Evolutionary conservation across 371 early-diverging fungal species (phyloP), one percentile per base, ranked within the genome.

Genomic region (Mortierella polycephala): DNA sequence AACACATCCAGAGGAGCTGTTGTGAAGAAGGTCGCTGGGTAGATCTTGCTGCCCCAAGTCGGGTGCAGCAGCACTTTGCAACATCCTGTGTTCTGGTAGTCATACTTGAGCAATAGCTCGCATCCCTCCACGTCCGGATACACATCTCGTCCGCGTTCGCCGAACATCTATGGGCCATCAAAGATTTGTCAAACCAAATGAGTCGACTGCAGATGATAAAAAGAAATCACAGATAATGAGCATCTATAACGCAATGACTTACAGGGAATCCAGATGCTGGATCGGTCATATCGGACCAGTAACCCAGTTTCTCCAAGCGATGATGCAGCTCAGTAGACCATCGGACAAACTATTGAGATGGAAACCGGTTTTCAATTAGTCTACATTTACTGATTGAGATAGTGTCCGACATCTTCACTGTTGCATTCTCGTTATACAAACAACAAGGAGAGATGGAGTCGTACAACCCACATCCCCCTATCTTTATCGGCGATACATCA

Each of bases 181-280:
- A 47, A 47, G 47, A n/a, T 47, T n/a, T 14, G 10, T 47, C 47
- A 12, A 12, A 47, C n/a, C 47, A 37, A 20, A 52, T 20, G 39
- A 42, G 10, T 10, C 16, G 44, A 45, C 7, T 16, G 47, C 11
- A 18, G 20, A 9, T 9, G 37, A 37, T 14, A 23, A 47, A 46
- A 59, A 18, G 7, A 42, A 51, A 53, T 23, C 30, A n/a, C 23
- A 42, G 30, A 45, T 21, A 59, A 23, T 39, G 16, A 60, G 20
- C 14, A 54, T 37, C 23, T 40, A 20, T 8, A 44, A 7, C 14
- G 13, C 50, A 13, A 40, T 20, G 49, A 68, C 82, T 83, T 84
- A 93, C 89, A 1, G 97, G 94, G 83, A 89, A 93, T 2, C 97
- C 97, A 9, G 95, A 94, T 40, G 95, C 93, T n/a, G 97, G 97